Conservation (phyloP, 352 stramenopile genomes). For the Phytopythium vexans region DNA sequence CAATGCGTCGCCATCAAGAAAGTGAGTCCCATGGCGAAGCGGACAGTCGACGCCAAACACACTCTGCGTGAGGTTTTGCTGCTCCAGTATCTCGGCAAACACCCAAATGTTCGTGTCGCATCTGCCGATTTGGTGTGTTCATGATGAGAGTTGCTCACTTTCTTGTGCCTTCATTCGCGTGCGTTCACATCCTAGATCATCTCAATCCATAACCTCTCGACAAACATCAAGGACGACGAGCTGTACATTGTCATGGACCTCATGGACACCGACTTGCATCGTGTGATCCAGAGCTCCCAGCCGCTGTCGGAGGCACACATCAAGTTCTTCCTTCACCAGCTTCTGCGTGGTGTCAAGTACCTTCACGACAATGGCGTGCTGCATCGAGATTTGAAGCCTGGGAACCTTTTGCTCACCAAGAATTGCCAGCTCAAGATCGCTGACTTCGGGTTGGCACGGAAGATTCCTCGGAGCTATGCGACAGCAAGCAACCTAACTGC, state of each 20-base stretch:
- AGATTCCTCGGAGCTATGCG: constrained; percentile 27
- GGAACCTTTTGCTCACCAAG: constrained; percentile 78
- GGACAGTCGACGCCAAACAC: constrained; percentile 80
- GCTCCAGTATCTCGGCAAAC: constrained; percentile 82
- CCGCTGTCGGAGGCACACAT: constrained; percentile 65
- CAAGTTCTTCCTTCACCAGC: constrained; percentile 92
- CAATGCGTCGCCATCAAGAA: constrained; percentile 91
- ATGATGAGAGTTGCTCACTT: background rate
- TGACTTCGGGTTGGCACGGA: constrained; percentile 72
- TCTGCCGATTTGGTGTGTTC: background rate
- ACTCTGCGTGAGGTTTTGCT: constrained; percentile 87
- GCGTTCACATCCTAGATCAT: constrained; percentile 52
- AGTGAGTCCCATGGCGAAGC: constrained; percentile 84
- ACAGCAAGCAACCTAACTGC: background rate
- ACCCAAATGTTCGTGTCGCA: constrained; percentile 62
- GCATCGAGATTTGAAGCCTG: constrained; percentile 81
- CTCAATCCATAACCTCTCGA: constrained; percentile 72
- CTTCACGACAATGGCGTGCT: constrained; percentile 75
- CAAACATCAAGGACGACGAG: constrained; percentile 89
- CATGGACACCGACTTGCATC: constrained; percentile 92
- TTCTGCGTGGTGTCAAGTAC: constrained; percentile 84
- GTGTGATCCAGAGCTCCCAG: constrained; percentile 83
- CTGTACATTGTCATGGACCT: constrained; percentile 96
- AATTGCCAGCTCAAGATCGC: constrained; percentile 80
- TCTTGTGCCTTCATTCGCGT: background rate